Conservation (phyloP, 805 yeast genomes). For the Ogataea paraovalis region DNA sequence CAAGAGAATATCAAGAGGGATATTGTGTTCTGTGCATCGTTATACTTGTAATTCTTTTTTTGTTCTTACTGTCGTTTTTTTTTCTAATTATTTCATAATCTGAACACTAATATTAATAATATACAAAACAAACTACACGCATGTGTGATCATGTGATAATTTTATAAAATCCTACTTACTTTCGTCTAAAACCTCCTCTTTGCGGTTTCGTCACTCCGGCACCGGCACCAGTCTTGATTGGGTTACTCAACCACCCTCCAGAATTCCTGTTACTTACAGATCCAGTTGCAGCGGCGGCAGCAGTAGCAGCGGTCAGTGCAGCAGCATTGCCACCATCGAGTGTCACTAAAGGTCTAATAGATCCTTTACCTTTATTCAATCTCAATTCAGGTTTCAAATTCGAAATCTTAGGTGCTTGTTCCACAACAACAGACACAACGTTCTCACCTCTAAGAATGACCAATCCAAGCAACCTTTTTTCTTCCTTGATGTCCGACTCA, state of each 20-base stretch:
- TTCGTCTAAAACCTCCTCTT: constrained; percentile 2
- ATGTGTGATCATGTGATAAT: no score
- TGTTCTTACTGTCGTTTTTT: no score
- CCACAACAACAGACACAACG: constrained; percentile 67
- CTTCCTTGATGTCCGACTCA: constrained; percentile 49
- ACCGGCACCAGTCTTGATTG: constrained; percentile 16
- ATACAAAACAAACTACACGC: no score
- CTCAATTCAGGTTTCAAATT: constrained; percentile 29
- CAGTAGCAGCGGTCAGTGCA: background rate
- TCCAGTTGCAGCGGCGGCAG: background rate
- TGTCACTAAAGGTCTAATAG: constrained; percentile 27
- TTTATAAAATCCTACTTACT: background rate
- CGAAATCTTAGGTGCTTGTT: constrained; percentile 49
- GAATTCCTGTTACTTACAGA: no score
- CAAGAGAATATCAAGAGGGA: constrained; percentile 95
- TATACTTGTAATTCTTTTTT: constrained; percentile 53
- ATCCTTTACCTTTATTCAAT: constrained; percentile 31
- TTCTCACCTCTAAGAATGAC: constrained; percentile 86
- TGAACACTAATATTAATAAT: background rate
- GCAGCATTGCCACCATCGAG: constrained; percentile 11
- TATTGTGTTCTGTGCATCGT: constrained; percentile 93
- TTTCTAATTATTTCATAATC: background rate
- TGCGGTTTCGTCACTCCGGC: constrained; percentile 20
- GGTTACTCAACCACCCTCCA: constrained; percentile 11
- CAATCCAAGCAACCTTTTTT: constrained; percentile 75